Percentiles rank a stretch among this genome's conserved stretches.
Conservation (phyloP, 2,329 filamentous ascomycete genomes). For the Aspergillus uvarum region DNA sequence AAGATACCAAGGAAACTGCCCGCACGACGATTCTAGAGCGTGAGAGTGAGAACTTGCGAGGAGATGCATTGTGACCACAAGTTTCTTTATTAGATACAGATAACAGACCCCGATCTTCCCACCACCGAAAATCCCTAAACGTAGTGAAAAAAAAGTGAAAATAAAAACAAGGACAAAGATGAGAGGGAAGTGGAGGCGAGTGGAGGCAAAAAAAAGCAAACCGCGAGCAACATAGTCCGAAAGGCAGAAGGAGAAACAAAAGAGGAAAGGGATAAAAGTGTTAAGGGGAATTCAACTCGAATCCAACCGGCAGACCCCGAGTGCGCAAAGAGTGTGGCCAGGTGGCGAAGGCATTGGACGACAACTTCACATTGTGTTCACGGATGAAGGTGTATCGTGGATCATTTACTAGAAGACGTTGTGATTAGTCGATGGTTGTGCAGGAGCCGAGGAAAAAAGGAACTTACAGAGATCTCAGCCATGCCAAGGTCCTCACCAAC, state of each 20-base stretch:
- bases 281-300: conserved; percentile 7
- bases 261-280: conserved; percentile 9
- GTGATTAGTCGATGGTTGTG: not conserved
- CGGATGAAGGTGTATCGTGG: conserved; percentile 11
- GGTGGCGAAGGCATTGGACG: conserved; percentile 1
- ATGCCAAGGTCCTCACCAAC: conserved; percentile 54
- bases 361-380: conserved; percentile 9
- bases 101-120: conserved; percentile 11
- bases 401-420: conserved; percentile 16
- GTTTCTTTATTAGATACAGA: conserved; percentile 22
- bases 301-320: conserved; percentile 10
- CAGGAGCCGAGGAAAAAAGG: not conserved
- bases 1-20: not conserved
- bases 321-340: conserved; percentile 2
- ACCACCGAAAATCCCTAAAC: conserved; percentile 6
- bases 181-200: not conserved
- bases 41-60: not conserved
- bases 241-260: not conserved
- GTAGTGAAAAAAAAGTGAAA: conserved; percentile 7
- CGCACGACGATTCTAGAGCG: not conserved
- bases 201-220: not conserved
- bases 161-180: conserved; percentile 5
- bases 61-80: conserved; percentile 1
- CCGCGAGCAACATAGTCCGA: conserved; percentile 8
- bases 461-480: conserved; percentile 57